Base-by-base conservation (phyloP, 2,329 filamentous ascomycete species). In the Paraphaeosphaeria minitans region DNA sequence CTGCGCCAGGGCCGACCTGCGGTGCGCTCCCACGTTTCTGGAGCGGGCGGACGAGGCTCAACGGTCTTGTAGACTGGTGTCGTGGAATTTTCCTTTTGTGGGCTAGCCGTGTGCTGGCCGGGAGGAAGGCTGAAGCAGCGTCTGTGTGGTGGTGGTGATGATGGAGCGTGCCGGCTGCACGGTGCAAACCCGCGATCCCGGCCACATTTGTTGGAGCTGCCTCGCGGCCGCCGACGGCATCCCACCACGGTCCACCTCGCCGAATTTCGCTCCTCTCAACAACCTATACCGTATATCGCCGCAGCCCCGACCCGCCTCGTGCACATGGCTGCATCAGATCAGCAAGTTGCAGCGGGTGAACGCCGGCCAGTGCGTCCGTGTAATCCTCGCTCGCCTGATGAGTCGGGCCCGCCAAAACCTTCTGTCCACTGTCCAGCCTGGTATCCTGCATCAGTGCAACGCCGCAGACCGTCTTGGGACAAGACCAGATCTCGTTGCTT, bases 281-380 rank as follows among this genome's bases (percentile, higher is more conserved):
- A 12, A 41, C 27, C 41, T 48, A 57, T 57, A 21, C 55, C 55
- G 31, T 14, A 29, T 53, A 24, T 6, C 43, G 55, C 21, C 22
- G 49, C 19, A 39, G 49, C 48, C 29, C 41, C 55, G 55, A 52
- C 45, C 46, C 45, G 33, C 41, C 39, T 47, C 41, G 39, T 50
- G 27, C 21, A 39, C n/a, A 43, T 42, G 48, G 55, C 47, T 51
- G 55, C 47, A 43, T 45, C 48, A 35, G 41, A 53, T 52, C 48
- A 47, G 16, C 49, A 48, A 21, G 55, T 33, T 13, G 14, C 21
- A 22, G 45, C 50, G 56, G 50, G 45, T 29, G 56, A 58, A 54
- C 56, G 41, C 43, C 24, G 49, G 56, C 56, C 49, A 52, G 48
- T 47, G 55, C 55, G 48, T 57, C 48, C 49, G 19, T 24, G 22